A percentile compares a stretch with the other conserved stretches of the same genome.
Conservation (phyloP, 108 stramenopile genomes). For the Aurantiochytrium sp. region DNA sequence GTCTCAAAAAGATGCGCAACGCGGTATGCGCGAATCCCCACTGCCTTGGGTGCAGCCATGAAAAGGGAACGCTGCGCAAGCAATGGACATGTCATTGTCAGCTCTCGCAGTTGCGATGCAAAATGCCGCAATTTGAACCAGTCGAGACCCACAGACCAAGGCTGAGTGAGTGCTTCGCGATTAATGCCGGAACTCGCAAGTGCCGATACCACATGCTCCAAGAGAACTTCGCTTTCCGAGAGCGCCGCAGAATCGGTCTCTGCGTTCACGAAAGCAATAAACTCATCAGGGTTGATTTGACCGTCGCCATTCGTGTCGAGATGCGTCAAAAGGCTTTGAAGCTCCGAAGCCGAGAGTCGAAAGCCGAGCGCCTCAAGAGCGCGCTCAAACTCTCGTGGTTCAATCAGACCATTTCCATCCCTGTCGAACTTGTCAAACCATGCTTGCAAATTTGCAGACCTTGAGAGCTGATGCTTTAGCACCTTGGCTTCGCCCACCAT, state of each 20-base stretch:
- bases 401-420: neutral
- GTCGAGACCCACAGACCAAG: neutral
- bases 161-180: neutral
- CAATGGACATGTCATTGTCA: neutral
- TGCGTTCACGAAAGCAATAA: neutral
- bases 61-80: neutral
- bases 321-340: neutral
- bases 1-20: neutral
- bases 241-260: neutral
- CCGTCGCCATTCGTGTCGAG: conserved; percentile 4
- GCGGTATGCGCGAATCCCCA: neutral
- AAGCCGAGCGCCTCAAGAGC: neutral
- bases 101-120: neutral
- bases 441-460: neutral
- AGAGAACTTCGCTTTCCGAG: neutral
- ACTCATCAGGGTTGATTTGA: neutral
- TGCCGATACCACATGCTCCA: neutral
- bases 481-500: neutral
- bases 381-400: neutral
- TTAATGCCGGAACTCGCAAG: neutral
- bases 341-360: neutral
- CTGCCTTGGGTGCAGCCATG: neutral
- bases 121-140: conserved; percentile 4
- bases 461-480: neutral
- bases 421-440: neutral